Base-by-base conservation (phyloP, 2,329 filamentous ascomycete genomes). In the Metarhizium album region DNA sequence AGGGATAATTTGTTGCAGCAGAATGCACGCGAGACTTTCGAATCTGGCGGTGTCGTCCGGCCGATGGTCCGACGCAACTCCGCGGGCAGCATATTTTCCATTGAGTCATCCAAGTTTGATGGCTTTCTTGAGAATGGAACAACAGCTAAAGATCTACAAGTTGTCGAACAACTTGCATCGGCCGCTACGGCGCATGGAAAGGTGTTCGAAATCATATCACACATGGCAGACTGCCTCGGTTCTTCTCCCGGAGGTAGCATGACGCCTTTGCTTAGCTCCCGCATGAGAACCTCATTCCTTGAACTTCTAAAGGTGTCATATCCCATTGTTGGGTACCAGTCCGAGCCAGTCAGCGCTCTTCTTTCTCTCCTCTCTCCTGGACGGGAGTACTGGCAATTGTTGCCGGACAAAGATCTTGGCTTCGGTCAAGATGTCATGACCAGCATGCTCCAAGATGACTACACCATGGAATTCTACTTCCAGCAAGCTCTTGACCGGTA, bases 401-500 rank as follows among this genome's bases (percentile, higher is more conserved):
- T 59, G 71, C 53, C 58, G 7, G 54, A 59, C 9, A 58, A 67
- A 33, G 62, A 61, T 8, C 61, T 69, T 9, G 59, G 58, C 18
- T 53, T 60, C 24, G 58, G 61, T 42, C 64, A 67, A 52, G 69
- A 67, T 57, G 58, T 66, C 22, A 56, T 64, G 11, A 59, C 64
- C 14, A 60, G 59, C 13, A 65, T 69, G 62, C 46, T 69, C 7
- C 62, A 66, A 8, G 66, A 70, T 46, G 63, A 68, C 9, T 58
- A 61, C 42, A 62, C 89, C 18, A 73, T 85, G 60, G 73, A 73
- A 22, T 72, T 70, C 47, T 80, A 76, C 54, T 80, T 95, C 31
- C 72, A 79, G 47, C 79, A 86, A 62, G 82, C 90, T 6, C 76
- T 84, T 42, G 78, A 80, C 53, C 83, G 91, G 50, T 96, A 90